Conservation (phyloP, 192 early-diverging fungal genomes). For the Coemansia nantahalensis region DNA sequence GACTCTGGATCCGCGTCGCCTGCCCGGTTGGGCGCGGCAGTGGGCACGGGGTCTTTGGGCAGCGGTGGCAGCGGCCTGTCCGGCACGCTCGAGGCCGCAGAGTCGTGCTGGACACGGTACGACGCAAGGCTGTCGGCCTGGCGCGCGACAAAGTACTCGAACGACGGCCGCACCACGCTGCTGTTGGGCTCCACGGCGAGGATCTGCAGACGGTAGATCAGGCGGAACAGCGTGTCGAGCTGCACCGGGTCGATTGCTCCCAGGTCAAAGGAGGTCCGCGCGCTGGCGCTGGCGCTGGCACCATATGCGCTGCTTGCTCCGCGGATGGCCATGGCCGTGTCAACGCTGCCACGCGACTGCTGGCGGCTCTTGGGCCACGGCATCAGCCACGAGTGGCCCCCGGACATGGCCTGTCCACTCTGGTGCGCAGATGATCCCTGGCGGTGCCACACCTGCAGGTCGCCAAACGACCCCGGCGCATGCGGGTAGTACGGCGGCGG, state of each 20-base stretch:
- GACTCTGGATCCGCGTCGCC: neutral
- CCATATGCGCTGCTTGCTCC: neutral
- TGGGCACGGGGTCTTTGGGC: neutral
- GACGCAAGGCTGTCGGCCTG: constrained; percentile 18
- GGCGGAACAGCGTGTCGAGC: constrained; percentile 32
- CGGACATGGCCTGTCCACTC: constrained; percentile 4
- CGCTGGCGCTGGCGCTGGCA: constrained; percentile 1
- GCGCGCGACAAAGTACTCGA: constrained; percentile 40
- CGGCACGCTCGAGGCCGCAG: constrained; percentile 9
- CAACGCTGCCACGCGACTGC: constrained; percentile 30
- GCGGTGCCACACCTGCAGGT: constrained; percentile 23
- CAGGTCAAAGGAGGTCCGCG: neutral
- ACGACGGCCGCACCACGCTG: constrained; percentile 26
- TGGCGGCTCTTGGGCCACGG: constrained; percentile 8
- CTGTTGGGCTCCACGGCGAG: constrained; percentile 37
- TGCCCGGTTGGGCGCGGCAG: neutral
- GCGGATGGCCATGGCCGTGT: constrained; percentile 15
- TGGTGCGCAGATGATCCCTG: constrained; percentile 34
- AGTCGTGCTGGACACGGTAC: constrained; percentile 35
- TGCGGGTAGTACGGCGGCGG: constrained; percentile 26
- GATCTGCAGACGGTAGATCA: constrained; percentile 41
- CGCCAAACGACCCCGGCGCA: constrained; percentile 6
- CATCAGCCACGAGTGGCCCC: constrained; percentile 15
- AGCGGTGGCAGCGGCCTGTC: neutral
- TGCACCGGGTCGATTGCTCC: constrained; percentile 18